Conservation (phyloP, 148 eudicot genomes). For the Hydrangea macrophylla region DNA sequence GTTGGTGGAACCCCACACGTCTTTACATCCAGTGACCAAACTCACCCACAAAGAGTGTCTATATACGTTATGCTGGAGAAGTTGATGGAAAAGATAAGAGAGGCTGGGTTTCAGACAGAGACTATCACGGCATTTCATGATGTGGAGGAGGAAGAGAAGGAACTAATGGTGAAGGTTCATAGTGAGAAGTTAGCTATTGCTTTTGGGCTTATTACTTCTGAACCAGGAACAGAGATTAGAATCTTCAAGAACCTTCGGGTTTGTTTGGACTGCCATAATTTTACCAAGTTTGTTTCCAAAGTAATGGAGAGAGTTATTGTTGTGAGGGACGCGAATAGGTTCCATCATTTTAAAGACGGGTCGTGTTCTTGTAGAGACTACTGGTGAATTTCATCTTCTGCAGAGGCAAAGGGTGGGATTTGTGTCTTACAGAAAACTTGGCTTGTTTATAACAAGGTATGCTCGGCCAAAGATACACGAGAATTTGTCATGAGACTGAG, state of each 20-base stretch:
- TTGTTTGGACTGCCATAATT: slow-evolving; percentile 81
- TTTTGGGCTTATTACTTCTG: slow-evolving; percentile 65
- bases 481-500: no score
- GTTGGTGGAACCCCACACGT: slow-evolving; percentile 48
- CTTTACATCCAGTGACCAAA: slow-evolving; percentile 63
- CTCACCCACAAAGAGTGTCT: slow-evolving; percentile 47
- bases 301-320: slow-evolving; percentile 56
- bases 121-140: slow-evolving; percentile 68
- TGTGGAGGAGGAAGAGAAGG: slow-evolving; percentile 92
- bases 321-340: slow-evolving; percentile 87
- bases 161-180: slow-evolving; percentile 74
- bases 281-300: slow-evolving; percentile 66
- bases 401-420: not conserved
- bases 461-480: no score
- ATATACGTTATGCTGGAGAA: slow-evolving; percentile 61
- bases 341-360: slow-evolving; percentile 78
- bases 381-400: slow-evolving; percentile 41
- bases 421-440: no score
- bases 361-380: slow-evolving; percentile 77
- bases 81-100: slow-evolving; percentile 70
- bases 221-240: slow-evolving; percentile 66
- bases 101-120: slow-evolving; percentile 69
- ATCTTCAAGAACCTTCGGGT: slow-evolving; percentile 83
- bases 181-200: slow-evolving; percentile 85
- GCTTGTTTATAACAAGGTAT: not conserved